Base-by-base conservation (phyloP, 257 asterid species). In the Euphrasia confusa region DNA sequence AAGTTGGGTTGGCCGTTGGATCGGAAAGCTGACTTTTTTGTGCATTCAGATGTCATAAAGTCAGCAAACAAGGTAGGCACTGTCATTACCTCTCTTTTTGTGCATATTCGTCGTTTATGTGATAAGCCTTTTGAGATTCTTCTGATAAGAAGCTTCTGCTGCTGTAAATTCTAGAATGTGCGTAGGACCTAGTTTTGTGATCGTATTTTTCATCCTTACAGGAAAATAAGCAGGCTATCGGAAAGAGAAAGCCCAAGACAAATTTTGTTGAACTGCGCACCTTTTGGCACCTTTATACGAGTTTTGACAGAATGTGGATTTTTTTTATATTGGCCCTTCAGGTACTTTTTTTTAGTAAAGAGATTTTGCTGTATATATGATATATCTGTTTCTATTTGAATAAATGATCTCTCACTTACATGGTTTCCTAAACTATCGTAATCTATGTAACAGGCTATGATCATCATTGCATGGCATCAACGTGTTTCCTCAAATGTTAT, bases 231-330 rank as follows among this genome's bases (percentile, higher is more conserved):
- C 78, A 79, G 72, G 77, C 81, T 30, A 59, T 81, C 28, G 95
- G 99, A 70, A 77, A 77, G 60, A 80, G 87, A 64, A 93, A 93
- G 77, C 95, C 97, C 18, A 93, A 93, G 85, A 77, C 94, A 60
- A 93, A 93, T 77, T 93, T 89, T 80, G 99, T 87, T 39, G 99
- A 93, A 78, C 73, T 89, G 63, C 97, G 99, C 39, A 93, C 97
- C 18, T 93, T 89, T 83, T 93, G 81, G 97, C 99, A 93, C 70
- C 84, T 93, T 63, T 93, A 81, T 69, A 82, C 97, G 72, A 87
- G 94, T 78, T 93, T 93, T 52, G 99, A 93, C 76, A 82, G 99
- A 72, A 68, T 93, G 87, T 93, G 99, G 97, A 87, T 83, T 60
- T 89, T 93, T 71, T 89, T 85, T 58, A 85, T 80, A 73, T 78